phyloP scores from a whole-genome alignment of 495 filamentous ascomycete genomes.

The Podospora bellae-mahoneyi region DNA sequence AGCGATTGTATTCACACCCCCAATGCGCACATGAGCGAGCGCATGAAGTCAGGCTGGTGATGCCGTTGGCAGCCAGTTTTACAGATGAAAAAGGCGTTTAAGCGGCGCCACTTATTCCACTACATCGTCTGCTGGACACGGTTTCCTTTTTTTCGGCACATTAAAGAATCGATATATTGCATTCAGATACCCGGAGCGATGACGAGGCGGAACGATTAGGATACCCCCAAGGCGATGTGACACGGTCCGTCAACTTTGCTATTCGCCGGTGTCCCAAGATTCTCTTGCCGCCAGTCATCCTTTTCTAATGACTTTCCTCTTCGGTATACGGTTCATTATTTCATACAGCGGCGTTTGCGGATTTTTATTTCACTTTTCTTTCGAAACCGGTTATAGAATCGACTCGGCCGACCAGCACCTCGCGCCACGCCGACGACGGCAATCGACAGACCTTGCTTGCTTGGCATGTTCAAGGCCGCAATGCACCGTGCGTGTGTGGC shows the following conservation, averaged over 20 bases:
- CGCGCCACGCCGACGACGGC: background rate
- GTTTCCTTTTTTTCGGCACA: constrained; percentile 27
- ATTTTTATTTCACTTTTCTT: constrained; percentile 21
- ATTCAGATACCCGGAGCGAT: constrained; percentile 40
- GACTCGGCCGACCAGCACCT: constrained; percentile 28
- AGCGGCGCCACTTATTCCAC: constrained; percentile 17
- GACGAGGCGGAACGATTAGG: background rate
- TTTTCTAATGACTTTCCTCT: constrained; percentile 31
- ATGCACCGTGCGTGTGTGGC: background rate
- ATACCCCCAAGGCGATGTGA: background rate
- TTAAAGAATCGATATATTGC: constrained; percentile 38
- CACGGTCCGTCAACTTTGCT: background rate
- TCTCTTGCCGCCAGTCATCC: constrained; percentile 16
- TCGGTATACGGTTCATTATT: constrained; percentile 36
- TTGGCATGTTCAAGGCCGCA: too few species aligned
- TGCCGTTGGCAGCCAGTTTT: background rate
- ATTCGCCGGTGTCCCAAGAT: constrained; percentile 1
- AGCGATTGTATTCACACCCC: constrained; percentile 11
- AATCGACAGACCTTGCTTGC: background rate
- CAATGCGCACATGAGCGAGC: background rate
- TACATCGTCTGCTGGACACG: constrained; percentile 24
- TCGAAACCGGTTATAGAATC: constrained; percentile 29
- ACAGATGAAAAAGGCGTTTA: constrained; percentile 11
- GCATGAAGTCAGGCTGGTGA: background rate
- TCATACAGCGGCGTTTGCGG: constrained; percentile 37